Conservation (phyloP, 352 stramenopile genomes). For the Phytopythium litorale region DNA sequence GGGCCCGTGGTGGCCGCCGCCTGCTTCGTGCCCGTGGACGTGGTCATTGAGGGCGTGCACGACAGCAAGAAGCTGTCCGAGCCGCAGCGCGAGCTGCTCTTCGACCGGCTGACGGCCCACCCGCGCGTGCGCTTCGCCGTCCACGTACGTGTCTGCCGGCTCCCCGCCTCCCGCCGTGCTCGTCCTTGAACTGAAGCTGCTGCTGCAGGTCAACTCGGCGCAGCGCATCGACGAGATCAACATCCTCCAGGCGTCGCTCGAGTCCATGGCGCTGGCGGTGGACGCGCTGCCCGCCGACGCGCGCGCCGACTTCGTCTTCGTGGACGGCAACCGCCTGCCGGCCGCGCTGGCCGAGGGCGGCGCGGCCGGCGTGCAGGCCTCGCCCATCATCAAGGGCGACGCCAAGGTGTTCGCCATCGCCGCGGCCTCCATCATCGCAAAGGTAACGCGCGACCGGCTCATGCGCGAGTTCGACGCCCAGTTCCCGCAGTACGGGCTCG, state of each 20-base stretch:
- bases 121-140: constrained; percentile 87
- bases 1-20: constrained; percentile 85
- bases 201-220: constrained; percentile 36
- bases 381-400: constrained; percentile 95
- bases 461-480: constrained; percentile 93
- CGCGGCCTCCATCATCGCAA: constrained; percentile 97
- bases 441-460: constrained; percentile 96
- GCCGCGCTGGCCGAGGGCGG: constrained; percentile 53
- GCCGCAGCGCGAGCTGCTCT: constrained; percentile 90
- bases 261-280: constrained; percentile 85
- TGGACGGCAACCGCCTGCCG: constrained; percentile 96
- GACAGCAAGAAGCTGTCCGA: constrained; percentile 97
- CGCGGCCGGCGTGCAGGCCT: constrained; percentile 41
- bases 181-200: no score
- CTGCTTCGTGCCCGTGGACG: constrained; percentile 69
- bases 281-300: constrained; percentile 16
- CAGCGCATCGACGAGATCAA: constrained; percentile 98
- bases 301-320: constrained; percentile 82
- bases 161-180: neutral
- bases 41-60: constrained; percentile 83
- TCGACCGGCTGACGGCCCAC: constrained; percentile 78
- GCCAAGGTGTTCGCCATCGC: constrained; percentile 95
- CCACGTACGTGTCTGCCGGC: constrained; percentile 21
- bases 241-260: constrained; percentile 97
- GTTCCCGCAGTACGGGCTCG: constrained; percentile 94